A percentile compares a stretch with the other conserved stretches of the same genome.
phyloP scores from a whole-genome alignment of 2,329 filamentous ascomycete species.

The Fusarium sororula region DNA sequence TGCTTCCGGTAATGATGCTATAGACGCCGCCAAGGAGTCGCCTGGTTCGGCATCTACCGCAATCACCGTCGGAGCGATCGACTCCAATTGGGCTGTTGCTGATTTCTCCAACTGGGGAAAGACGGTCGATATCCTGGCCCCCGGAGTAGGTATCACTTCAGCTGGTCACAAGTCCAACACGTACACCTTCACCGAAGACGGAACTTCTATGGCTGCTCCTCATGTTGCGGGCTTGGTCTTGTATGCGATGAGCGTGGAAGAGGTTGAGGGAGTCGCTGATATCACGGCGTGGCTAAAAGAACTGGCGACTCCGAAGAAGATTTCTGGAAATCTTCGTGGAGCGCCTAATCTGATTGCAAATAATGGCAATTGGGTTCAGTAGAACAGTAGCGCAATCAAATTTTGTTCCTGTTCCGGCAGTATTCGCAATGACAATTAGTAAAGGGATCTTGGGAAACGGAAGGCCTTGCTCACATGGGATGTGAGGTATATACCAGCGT shows the following conservation, averaged over 20 bases:
- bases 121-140: slow-evolving; percentile 56
- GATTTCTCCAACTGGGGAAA: slow-evolving; percentile 58
- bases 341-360: slow-evolving; percentile 17
- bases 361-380: slow-evolving; percentile 2
- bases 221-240: slow-evolving; percentile 62
- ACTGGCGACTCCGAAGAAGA: neutral
- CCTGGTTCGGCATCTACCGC: slow-evolving; percentile 38
- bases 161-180: slow-evolving; percentile 47
- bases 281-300: slow-evolving; percentile 5
- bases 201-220: slow-evolving; percentile 64
- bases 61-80: slow-evolving; percentile 44
- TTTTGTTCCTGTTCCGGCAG: neutral
- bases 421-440: no score
- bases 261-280: neutral
- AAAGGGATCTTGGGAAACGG: no score
- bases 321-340: neutral
- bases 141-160: slow-evolving; percentile 54
- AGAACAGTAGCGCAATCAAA: neutral
- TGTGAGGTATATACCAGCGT: neutral
- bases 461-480: accelerated
- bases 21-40: slow-evolving; percentile 20
- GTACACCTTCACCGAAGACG: slow-evolving; percentile 46
- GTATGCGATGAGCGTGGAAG: slow-evolving; percentile 45
- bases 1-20: slow-evolving; percentile 38
- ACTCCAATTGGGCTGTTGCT: slow-evolving; percentile 46